Base-by-base conservation (phyloP, 768 basidiomycete genomes). In the Leccinum uliginosum region DNA sequence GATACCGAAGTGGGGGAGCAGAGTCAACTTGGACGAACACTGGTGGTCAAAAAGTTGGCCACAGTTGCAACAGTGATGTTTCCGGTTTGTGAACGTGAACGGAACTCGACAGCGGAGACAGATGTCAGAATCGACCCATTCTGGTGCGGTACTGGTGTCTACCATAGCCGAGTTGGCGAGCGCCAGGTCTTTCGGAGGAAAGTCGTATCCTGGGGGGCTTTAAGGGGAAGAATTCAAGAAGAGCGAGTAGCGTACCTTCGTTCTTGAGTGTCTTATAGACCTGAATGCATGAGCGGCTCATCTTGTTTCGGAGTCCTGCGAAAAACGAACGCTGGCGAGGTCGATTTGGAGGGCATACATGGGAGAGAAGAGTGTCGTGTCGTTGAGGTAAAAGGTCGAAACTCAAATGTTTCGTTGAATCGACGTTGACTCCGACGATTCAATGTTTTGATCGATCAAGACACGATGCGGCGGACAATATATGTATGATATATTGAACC, bases 31-130 rank as follows among this genome's bases (percentile, higher is more conserved):
- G 32, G 89, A 86, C 0, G 93, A 95, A n/a, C 97, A 99, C 43
- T 84, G 80, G 54, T 95, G 93, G 73, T 98, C 96, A 67, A 97
- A 98, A 14, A 98, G 93, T 68, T 89, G 87, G 8, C 97, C 97
- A 73, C 97, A 99, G 71, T 98, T 98, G 14, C 97, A 85, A 69
- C 97, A 99, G 67, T 99, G 97, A 65, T 99, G 97, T 69, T 98
- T 98, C 51, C 97, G 83, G 69, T 98, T 98, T 29, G 94, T 97
- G 69, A 98, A 94, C 0, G 86, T 83, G 72, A 99, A 99, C 0
- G 91, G 71, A 0, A 89, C 86, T 17, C 97, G 83, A 71, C 97
- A 99, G 19, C 93, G 85, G 56, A 96, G 83, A 70, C 97, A 99
- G 15, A 94, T 83, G 47, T 97, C 93, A 0, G 93, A 93, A 69